These are phyloP conservation scores for Tolypocladium ovalisporum DNA, from an alignment of 2,329 filamentous ascomycete genomes.

Conservation along the genomic window DNA sequence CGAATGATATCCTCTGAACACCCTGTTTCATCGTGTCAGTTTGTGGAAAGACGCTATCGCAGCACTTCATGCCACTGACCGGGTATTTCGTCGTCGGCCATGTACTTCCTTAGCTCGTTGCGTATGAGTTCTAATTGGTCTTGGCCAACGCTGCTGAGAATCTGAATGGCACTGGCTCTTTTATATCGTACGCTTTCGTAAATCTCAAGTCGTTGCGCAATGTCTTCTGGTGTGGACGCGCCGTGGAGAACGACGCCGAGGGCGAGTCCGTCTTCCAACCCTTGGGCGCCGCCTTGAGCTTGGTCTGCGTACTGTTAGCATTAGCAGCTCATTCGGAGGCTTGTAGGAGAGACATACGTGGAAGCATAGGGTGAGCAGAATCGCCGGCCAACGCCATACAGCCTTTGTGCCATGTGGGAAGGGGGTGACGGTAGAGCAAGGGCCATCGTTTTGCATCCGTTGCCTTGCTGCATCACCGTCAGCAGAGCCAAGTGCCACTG, in stretches of 20 bases:
- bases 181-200: slow-evolving; percentile 15
- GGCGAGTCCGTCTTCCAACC: slow-evolving; percentile 23
- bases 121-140: slow-evolving; percentile 17
- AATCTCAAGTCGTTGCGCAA: slow-evolving; percentile 11
- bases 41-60: background rate
- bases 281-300: slow-evolving; percentile 25
- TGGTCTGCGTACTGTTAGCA: slow-evolving; percentile 17
- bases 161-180: slow-evolving; percentile 23
- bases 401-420: slow-evolving; percentile 20
- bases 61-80: slow-evolving; percentile 9
- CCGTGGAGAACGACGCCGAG: slow-evolving; percentile 17
- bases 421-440: slow-evolving; percentile 20
- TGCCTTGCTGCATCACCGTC: slow-evolving; percentile 16
- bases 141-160: slow-evolving; percentile 25
- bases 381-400: slow-evolving; percentile 22
- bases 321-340: too few relatives aligned
- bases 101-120: slow-evolving; percentile 15
- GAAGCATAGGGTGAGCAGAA: slow-evolving; percentile 27
- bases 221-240: slow-evolving; percentile 8
- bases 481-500: background rate
- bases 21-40: background rate
- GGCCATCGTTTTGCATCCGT: slow-evolving; percentile 23
- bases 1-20: background rate
- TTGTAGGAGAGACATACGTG: slow-evolving; percentile 18
- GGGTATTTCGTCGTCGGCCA: slow-evolving; percentile 16